Evolutionary conservation across 805 yeast species (phyloP).

Genomic region (Candida loeiensis): DNA sequence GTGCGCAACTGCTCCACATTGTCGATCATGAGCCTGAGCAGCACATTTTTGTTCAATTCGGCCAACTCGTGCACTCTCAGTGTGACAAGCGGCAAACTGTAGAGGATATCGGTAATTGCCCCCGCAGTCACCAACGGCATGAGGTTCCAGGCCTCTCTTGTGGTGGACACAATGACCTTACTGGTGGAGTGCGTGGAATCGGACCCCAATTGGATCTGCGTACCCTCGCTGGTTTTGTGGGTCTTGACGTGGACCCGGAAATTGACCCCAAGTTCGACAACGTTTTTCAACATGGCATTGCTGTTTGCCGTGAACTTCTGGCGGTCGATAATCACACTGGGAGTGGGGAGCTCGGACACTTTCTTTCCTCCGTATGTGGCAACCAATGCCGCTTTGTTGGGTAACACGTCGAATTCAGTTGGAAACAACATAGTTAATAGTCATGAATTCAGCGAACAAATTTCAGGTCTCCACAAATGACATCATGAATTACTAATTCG

Average conservation of each 20-base stretch:
- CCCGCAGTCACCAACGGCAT: conserved; percentile 39
- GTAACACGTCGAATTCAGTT: conserved; percentile 13
- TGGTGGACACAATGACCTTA: conserved; percentile 63
- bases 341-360: conserved; percentile 53
- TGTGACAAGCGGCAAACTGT: conserved; percentile 44
- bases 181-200: conserved; percentile 31
- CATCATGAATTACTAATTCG: too few species aligned
- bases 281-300: conserved; percentile 46
- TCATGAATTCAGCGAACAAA: too few species aligned
- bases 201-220: conserved; percentile 51
- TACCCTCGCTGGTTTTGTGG: conserved; percentile 64
- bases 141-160: conserved; percentile 61
- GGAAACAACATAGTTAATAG: conserved; percentile 19
- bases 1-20: conserved; percentile 51
- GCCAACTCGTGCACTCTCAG: conserved; percentile 48
- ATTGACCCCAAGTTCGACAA: conserved; percentile 33
- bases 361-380: conserved; percentile 37
- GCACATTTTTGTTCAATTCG: conserved; percentile 38
- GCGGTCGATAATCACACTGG: conserved; percentile 50
- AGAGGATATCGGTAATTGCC: conserved; percentile 29
- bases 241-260: conserved; percentile 78
- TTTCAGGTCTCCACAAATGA: too few species aligned
- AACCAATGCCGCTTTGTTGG: conserved; percentile 22
- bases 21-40: conserved; percentile 60
- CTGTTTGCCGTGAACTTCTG: conserved; percentile 41